Percentiles rank a stretch among this genome's conserved stretches.
phyloP scores from a whole-genome alignment of 1,139 yeast genomes.

The Kurtzmaniella natalensis region DNA sequence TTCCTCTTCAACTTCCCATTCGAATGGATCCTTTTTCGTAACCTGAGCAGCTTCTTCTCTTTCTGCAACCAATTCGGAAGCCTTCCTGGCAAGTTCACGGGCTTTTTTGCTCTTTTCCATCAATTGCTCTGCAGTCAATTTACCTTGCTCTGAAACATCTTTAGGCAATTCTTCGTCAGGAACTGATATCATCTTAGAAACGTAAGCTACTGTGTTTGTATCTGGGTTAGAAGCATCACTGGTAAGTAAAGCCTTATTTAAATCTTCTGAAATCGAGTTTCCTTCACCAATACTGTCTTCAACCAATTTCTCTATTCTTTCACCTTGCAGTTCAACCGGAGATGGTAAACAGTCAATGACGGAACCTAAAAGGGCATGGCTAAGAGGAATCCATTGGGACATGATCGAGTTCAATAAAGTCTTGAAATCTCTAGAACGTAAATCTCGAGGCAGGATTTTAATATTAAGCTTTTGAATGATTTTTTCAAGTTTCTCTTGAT shows the following conservation, averaged over 20 bases:
- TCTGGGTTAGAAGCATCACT: slow-evolving; percentile 52
- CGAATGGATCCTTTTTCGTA: slow-evolving; percentile 31
- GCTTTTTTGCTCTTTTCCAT: slow-evolving; percentile 66
- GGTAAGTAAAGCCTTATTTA: slow-evolving; percentile 44
- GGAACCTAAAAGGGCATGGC: slow-evolving; percentile 77
- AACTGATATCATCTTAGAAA: slow-evolving; percentile 83
- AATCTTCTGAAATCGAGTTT: slow-evolving; percentile 44
- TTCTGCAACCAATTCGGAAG: slow-evolving; percentile 48
- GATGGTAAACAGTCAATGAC: slow-evolving; percentile 86
- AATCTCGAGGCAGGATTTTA: slow-evolving; percentile 68
- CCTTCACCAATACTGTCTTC: slow-evolving; percentile 37
- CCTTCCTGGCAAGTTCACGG: slow-evolving; percentile 63
- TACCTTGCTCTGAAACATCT: slow-evolving; percentile 28
- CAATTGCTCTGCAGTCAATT: slow-evolving; percentile 53
- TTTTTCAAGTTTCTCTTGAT: slow-evolving; percentile 69
- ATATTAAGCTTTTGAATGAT: slow-evolving; percentile 69
- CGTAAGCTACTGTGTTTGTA: slow-evolving; percentile 73
- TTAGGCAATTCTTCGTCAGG: slow-evolving; percentile 78
- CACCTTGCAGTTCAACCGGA: slow-evolving; percentile 70
- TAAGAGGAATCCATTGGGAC: slow-evolving; percentile 93
- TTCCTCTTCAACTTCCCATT: slow-evolving; percentile 43
- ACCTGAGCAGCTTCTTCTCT: slow-evolving; percentile 16
- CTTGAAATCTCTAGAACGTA: slow-evolving; percentile 74
- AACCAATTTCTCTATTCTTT: slow-evolving; percentile 65
- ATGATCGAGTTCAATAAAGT: slow-evolving; percentile 62